phyloP scores from a whole-genome alignment of 2,329 filamentous ascomycete genomes.

The Alternaria infectoria region DNA sequence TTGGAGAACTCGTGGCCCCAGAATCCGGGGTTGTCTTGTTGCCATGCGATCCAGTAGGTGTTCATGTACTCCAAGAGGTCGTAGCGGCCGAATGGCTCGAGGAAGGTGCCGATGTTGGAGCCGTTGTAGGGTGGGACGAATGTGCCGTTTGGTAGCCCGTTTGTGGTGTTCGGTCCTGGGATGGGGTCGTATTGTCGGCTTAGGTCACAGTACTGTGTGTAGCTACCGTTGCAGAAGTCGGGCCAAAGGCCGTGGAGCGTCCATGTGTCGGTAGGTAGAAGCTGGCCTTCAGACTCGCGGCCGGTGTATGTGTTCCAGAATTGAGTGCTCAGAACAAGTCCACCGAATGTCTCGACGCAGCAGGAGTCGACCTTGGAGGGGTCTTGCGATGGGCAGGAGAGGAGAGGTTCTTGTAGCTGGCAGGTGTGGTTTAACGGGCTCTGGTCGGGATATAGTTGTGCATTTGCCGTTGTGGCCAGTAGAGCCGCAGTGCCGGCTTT shows the following conservation, averaged over 20 bases:
- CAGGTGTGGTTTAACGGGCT: constrained; percentile 65
- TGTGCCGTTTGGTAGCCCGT: constrained; percentile 58
- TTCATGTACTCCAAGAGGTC: constrained; percentile 71
- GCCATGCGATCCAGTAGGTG: constrained; percentile 67
- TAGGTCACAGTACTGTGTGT: constrained; percentile 72
- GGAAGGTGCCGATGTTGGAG: constrained; percentile 63
- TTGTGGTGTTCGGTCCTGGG: constrained; percentile 69
- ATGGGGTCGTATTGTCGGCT: constrained; percentile 68
- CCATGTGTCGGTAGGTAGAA: constrained; percentile 64
- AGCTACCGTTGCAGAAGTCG: constrained; percentile 60
- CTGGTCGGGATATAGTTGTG: constrained; percentile 55
- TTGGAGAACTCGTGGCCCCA: constrained; percentile 74
- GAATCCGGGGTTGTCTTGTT: constrained; percentile 63
- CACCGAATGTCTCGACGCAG: constrained; percentile 70
- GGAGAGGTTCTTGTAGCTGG: constrained; percentile 48
- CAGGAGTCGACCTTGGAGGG: constrained; percentile 61
- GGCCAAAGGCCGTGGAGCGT: constrained; percentile 60
- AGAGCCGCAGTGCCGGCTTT: constrained; percentile 25
- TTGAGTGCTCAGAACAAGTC: constrained; percentile 67
- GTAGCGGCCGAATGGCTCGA: constrained; percentile 63
- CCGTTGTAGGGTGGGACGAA: constrained; percentile 65
- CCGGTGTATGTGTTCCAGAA: constrained; percentile 71
- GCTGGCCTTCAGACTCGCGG: constrained; percentile 62
- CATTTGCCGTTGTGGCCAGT: constrained; percentile 31
- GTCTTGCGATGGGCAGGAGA: constrained; percentile 43